Base-by-base conservation (phyloP, 202 grass and related monocot species). In the Cymbopogon flexuosus region DNA sequence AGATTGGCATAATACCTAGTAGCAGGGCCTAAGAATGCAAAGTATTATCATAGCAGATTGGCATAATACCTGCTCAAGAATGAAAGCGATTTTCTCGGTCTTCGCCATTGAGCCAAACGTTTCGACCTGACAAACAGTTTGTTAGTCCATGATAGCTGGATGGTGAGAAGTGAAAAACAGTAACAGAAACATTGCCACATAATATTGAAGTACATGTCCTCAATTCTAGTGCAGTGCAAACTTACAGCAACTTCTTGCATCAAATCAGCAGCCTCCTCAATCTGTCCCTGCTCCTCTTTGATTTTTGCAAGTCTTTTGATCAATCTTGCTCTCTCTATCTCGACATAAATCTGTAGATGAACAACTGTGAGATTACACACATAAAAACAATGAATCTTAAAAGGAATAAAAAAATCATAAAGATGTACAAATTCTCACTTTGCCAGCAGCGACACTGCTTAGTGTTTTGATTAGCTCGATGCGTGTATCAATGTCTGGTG, bases 161-260 rank as follows among this genome's bases (percentile, higher is more conserved):
- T 57, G 31, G 5, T 35, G 5, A 5, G 12, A 71, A 60, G 58
- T 35, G 15, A 0, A 3, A 70, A 65, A 72, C 16, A 41, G 10
- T 13, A 65, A 46, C 15, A 31, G 9, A 68, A 65, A 72, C 31
- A 36, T 42, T 9, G 2, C 70, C 40, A 69, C 18, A 76, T 12
- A 76, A 61, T 31, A 33, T 70, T 24, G 18, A 70, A 76, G 56
- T 51, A 29, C 29, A 62, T 67, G 41, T 45, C 73, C 33, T 16
- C 16, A 72, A 78, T 82, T 67, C 4, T 68, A 89, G 41, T 62
- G 49, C 4, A 15, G 36, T 42, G 39, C 8, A 5, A 82, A 95
- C 95, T 95, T 91, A 98, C 92, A 75, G 95, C 92, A 91, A 98
- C 86, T 93, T 98, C 95, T 84, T 98, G 92, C 92, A 91, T 98